Conservation (phyloP, 2,329 filamentous ascomycete genomes). For the Waltergamsia citrina region DNA sequence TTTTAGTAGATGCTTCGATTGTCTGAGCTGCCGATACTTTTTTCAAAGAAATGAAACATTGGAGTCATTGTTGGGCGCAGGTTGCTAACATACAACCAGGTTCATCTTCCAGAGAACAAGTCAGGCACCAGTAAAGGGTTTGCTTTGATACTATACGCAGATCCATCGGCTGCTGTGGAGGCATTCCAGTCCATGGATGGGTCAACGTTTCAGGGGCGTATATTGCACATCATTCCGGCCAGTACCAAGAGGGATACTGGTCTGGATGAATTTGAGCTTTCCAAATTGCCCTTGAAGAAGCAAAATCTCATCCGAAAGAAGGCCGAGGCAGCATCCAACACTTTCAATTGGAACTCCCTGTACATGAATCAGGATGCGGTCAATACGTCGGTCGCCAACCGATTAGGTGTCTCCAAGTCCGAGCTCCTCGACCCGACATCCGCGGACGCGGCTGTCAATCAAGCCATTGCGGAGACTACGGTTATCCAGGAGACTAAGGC, state of each 20-base stretch:
- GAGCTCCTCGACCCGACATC: constrained; percentile 93
- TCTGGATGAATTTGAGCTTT: constrained; percentile 80
- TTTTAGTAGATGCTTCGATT: constrained; percentile 99
- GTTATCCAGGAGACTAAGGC: constrained; percentile 93
- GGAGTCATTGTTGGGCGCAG: constrained; percentile 8
- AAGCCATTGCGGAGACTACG: constrained; percentile 92
- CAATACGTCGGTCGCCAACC: constrained; percentile 77
- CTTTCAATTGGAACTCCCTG: constrained; percentile 99
- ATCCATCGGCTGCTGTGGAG: constrained; percentile 62
- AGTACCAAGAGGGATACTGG: constrained; percentile 71
- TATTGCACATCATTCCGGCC: constrained; percentile 83
- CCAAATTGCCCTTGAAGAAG: constrained; percentile 88
- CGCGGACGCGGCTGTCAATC: constrained; percentile 87
- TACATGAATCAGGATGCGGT: constrained; percentile 97
- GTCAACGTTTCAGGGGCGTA: constrained; percentile 81
- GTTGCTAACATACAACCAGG: too few relatives aligned
- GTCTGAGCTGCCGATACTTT: constrained; percentile 46
- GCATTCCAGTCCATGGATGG: constrained; percentile 77
- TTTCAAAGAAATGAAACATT: constrained; percentile 1
- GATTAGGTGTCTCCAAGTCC: constrained; percentile 82
- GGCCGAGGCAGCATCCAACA: constrained; percentile 64
- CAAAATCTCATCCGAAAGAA: constrained; percentile 86
- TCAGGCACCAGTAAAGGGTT: constrained; percentile 78
- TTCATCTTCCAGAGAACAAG: constrained; percentile 73
- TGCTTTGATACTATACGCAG: constrained; percentile 72